Conservation (phyloP, 2,329 filamentous ascomycete genomes). For the Mycosphaerella sp. region DNA sequence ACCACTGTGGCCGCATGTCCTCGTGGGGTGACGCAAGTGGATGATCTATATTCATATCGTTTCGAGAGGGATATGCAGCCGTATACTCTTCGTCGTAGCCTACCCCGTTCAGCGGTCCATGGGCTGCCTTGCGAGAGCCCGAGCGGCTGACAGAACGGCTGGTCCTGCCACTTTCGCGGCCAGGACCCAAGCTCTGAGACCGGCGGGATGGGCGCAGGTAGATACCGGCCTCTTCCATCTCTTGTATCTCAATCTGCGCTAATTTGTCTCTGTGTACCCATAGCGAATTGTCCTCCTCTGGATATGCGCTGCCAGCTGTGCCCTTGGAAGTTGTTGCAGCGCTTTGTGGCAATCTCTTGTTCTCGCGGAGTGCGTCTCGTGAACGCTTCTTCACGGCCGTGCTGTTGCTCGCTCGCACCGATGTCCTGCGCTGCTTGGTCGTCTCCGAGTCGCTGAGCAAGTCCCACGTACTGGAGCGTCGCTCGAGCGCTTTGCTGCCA, state of each 20-base stretch:
- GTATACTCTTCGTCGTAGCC: slow-evolving; percentile 21
- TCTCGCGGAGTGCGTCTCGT: slow-evolving; percentile 23
- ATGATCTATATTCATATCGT: slow-evolving; percentile 21
- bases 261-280: slow-evolving; percentile 86
- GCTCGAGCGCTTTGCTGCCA: slow-evolving; percentile 10
- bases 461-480: slow-evolving; percentile 19
- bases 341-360: slow-evolving; percentile 12
- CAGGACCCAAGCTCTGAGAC: slow-evolving; percentile 40
- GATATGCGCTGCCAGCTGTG: neutral
- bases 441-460: slow-evolving; percentile 26
- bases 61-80: slow-evolving; percentile 19
- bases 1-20: neutral
- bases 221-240: slow-evolving; percentile 73
- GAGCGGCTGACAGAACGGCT: slow-evolving; percentile 30
- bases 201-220: slow-evolving; percentile 49
- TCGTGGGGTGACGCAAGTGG: slow-evolving; percentile 2
- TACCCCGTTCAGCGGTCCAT: slow-evolving; percentile 21
- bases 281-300: slow-evolving; percentile 53
- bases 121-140: slow-evolving; percentile 12
- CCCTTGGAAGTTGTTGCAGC: slow-evolving; percentile 7
- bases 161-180: slow-evolving; percentile 40
- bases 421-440: slow-evolving; percentile 22
- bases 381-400: slow-evolving; percentile 26
- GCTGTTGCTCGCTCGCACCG: slow-evolving; percentile 20
- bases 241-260: slow-evolving; percentile 71